These are phyloP conservation scores for Oryza glaberrima DNA, from an alignment of 176 grass and related monocot genomes.

Conservation along the genomic window DNA sequence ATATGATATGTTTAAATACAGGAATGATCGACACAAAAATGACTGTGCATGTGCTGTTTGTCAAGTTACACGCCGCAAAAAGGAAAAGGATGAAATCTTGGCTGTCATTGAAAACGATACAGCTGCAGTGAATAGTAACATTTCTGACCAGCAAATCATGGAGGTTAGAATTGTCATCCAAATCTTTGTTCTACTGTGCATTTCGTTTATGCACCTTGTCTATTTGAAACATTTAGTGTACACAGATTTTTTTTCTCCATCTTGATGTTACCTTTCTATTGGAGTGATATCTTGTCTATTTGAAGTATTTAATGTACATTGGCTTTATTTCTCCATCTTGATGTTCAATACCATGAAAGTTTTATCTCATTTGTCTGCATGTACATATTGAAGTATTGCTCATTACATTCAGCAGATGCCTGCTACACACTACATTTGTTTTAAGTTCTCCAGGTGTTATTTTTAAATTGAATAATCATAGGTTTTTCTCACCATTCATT, in stretches of 20 bases:
- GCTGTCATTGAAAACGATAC: conserved; percentile 53
- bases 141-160: conserved; percentile 49
- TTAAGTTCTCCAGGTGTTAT: neutral
- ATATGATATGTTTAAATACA: conserved; percentile 39
- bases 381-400: neutral
- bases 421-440: neutral
- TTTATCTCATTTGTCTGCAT: conserved; percentile 11
- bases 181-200: conserved; percentile 3
- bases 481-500: too few relatives aligned
- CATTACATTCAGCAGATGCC: conserved; percentile 1
- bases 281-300: neutral
- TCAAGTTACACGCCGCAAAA: conserved; percentile 77
- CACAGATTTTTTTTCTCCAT: neutral
- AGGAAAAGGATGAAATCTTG: conserved; percentile 69
- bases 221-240: conserved; percentile 21
- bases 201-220: conserved; percentile 1
- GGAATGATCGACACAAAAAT: conserved; percentile 76
- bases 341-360: neutral
- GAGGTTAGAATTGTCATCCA: conserved; percentile 56
- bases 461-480: too few relatives aligned
- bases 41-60: conserved; percentile 83
- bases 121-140: conserved; percentile 41
- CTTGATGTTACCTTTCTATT: neutral
- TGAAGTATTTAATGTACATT: too few relatives aligned
- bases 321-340: conserved; percentile 21